Base-by-base conservation (phyloP, 2,329 filamentous ascomycete genomes). In the Alternaria ventricosa region DNA sequence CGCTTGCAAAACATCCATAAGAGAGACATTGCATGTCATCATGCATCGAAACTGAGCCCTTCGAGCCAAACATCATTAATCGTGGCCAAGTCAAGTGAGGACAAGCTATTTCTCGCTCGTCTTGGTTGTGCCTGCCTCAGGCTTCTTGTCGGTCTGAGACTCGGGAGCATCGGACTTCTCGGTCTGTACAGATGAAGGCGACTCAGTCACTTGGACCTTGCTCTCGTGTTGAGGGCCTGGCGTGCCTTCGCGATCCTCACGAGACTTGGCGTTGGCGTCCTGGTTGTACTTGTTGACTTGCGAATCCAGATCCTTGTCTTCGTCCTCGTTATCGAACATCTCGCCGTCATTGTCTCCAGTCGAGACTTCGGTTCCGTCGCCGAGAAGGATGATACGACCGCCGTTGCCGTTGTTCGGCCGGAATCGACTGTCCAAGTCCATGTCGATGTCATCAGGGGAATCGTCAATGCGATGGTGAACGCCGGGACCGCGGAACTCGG, bases 261-360 rank as follows among this genome's bases (percentile, higher is more conserved):
- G 68, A 13, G 66, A 59, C 47, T 60, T 63, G 47, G 66, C 66
- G 33, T 71, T 74, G n/a, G 74, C 65, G 51, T 75, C 69, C 41
- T 70, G 69, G 62, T 64, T 65, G 63, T 84, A 84, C 83, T 92
- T 94, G 78, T 88, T 87, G 65, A 96, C 92, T 83, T 97, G 93
- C 80, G 91, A 94, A 69, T 88, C 90, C 68, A 94, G 86, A 78
- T 97, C 94, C 80, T 93, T 92, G 77, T 96, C 92, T 73, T 89
- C 88, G 77, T 96, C 93, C 78, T 93, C 91, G 74, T 94, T 90
- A 80, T 97, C 93, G 82, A 97, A 97, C 90, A 97, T 95, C 75
- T 97, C 94, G 69, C 92, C 89, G 78, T 97, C 94, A 81, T 94
- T 90, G 79, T 92, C 92, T 81, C 96, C 93, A 72, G 93, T 93